Base-by-base conservation (phyloP, 2,329 filamentous ascomycete species). In the Pestalotiopsis sp. region DNA sequence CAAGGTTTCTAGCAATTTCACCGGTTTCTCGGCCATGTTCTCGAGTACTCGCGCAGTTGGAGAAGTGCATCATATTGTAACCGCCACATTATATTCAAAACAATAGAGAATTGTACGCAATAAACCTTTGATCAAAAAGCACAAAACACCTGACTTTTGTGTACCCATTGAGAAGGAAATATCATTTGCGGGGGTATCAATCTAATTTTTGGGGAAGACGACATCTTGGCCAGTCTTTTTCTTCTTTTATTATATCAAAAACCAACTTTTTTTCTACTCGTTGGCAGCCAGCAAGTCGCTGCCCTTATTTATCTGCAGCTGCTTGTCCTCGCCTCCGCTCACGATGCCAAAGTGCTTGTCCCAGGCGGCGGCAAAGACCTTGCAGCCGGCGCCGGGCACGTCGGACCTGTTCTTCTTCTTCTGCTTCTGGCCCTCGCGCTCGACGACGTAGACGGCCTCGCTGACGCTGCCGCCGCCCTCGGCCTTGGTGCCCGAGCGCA, bases 331-430 rank as follows among this genome's bases (percentile, higher is more conserved):
- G 17, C 95, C 94, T 58, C 86, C 94, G 76, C 93, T 97, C 59
- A 98, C 92, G 78, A 99, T 95, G 1, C 96, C 97, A 77, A 97
- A 90, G 6, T 90, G 88, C 78, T 86, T 85, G 80, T 98, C 93
- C 96, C 96, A 99, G 69, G 86, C 88, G 4, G 98, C 93, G 41
- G 90, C 88, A 80, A 98, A 93, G 63, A 99, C 94, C 87, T 98
- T 98, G 71, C 91, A 89, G 27, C 94, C 94, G 69, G 96, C 93
- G 1, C 95, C 95, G 7, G 90, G 91, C 56, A 90, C 85, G 17
- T 79, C 77, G 68, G 72, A 88, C 75, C 88, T 88, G 76, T 90
- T 89, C 76, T 90, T 89, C 77, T 88, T 89, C 70, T 87, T 83
- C 77, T 23, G 20, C 20, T 89, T 88, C 70, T 87, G 84, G 79